A percentile compares a stretch with the other conserved stretches of the same genome.
phyloP scores from a whole-genome alignment of 495 filamentous ascomycete species.

The Xylaria flabelliformis region DNA sequence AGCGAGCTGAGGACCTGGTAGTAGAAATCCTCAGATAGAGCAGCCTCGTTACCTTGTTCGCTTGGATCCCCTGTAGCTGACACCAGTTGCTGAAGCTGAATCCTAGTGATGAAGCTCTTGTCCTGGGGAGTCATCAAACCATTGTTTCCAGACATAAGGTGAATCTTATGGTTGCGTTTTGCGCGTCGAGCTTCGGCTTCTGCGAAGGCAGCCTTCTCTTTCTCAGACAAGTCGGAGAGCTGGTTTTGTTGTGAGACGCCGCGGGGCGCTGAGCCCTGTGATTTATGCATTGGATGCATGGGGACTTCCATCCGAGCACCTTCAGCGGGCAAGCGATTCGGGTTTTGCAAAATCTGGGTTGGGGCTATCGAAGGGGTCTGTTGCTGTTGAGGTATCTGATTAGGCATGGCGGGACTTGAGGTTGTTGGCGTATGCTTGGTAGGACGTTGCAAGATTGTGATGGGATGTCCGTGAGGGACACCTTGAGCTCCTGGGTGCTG shows the following conservation, averaged over 20 bases:
- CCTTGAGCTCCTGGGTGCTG: slow-evolving; percentile 35
- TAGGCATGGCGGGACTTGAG: slow-evolving; percentile 30
- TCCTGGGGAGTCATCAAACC: slow-evolving; percentile 98
- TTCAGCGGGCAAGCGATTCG: slow-evolving; percentile 52
- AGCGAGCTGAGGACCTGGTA: slow-evolving; percentile 97
- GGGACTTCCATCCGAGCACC: slow-evolving; percentile 41
- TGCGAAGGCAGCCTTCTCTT: slow-evolving; percentile 76
- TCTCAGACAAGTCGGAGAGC: slow-evolving; percentile 76
- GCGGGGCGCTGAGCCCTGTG: slow-evolving; percentile 47
- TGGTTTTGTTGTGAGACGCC: slow-evolving; percentile 54
- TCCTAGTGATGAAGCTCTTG: slow-evolving; percentile 98
- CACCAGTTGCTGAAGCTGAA: slow-evolving; percentile 95
- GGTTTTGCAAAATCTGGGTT: slow-evolving; percentile 62
- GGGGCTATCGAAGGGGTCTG: slow-evolving; percentile 56
- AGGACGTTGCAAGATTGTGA: slow-evolving; percentile 56
- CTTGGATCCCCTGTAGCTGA: slow-evolving; percentile 85
- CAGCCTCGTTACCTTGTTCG: slow-evolving; percentile 78
- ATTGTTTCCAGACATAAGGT: slow-evolving; percentile 89
- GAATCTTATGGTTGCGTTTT: slow-evolving; percentile 98
- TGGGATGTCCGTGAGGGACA: slow-evolving; percentile 46
- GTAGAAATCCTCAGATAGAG: slow-evolving; percentile 92
- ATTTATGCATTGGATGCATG: slow-evolving; percentile 43
- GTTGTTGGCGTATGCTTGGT: slow-evolving; percentile 44
- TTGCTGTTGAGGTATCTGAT: slow-evolving; percentile 45
- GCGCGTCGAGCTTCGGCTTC: slow-evolving; percentile 92